These are phyloP conservation scores for Eucalyptus paniculata DNA, from an alignment of 345 rosid species.

Conservation along the genomic window DNA sequence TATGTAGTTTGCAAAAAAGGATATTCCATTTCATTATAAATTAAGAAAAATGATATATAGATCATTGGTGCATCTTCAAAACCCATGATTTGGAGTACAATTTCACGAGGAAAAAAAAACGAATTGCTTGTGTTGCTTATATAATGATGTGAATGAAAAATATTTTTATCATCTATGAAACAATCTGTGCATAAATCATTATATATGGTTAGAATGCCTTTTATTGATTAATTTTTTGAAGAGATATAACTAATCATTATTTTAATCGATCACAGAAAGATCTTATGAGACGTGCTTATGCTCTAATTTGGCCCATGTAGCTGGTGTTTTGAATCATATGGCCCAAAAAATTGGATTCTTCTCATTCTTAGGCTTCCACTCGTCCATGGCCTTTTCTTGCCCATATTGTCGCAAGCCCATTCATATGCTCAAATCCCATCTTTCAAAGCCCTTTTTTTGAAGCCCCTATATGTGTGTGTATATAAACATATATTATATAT, in stretches of 20 bases:
- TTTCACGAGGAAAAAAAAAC: background rate
- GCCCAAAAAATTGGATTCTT: background rate
- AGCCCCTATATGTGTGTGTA: too few species aligned
- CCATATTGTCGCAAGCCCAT: background rate
- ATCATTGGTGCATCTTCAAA: background rate
- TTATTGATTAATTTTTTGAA: background rate
- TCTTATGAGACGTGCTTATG: background rate
- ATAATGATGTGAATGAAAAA: background rate
- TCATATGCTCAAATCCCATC: background rate
- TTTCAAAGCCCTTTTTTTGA: background rate
- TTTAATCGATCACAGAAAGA: background rate
- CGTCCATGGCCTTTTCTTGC: background rate
- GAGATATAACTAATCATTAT: background rate
- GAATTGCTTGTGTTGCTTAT: rapidly evolving
- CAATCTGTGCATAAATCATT: rapidly evolving
- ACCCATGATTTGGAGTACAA: background rate
- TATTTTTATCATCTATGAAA: background rate
- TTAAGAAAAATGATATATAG: background rate
- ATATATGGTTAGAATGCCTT: background rate
- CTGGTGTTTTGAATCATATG: background rate
- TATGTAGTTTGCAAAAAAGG: background rate
- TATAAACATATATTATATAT: too few species aligned
- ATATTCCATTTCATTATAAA: background rate
- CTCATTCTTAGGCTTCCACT: background rate
- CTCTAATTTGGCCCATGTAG: background rate